Conservation (phyloP, 148 eudicot genomes). For the Silene latifolia region DNA sequence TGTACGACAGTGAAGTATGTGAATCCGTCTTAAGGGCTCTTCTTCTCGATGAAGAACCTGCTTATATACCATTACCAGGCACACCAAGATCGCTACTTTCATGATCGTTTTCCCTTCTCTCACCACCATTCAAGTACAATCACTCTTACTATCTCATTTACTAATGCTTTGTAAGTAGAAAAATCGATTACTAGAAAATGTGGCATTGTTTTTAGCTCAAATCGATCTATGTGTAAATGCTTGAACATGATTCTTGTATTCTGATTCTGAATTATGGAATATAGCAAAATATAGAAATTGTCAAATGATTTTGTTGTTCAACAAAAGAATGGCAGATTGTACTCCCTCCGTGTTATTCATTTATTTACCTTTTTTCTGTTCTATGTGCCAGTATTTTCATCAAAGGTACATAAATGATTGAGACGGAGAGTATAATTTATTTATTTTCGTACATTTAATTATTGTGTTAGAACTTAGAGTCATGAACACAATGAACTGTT, state of each 20-base stretch:
- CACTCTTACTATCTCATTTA: slow-evolving; percentile 12
- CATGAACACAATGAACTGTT: background rate
- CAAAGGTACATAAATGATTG: too few relatives aligned
- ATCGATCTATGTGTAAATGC: slow-evolving; percentile 7
- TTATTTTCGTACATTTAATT: background rate
- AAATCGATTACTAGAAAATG: slow-evolving; percentile 15
- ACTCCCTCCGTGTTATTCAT: too few relatives aligned
- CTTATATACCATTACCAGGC: slow-evolving; percentile 27
- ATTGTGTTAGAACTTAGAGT: background rate
- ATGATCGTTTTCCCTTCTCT: slow-evolving; percentile 5
- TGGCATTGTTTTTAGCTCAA: slow-evolving; percentile 17
- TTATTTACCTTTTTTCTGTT: too few relatives aligned
- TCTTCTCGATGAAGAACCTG: slow-evolving; percentile 41
- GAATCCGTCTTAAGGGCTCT: slow-evolving; percentile 47
- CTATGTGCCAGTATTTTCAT: too few relatives aligned
- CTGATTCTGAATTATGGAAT: background rate
- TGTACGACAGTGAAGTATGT: slow-evolving; percentile 45
- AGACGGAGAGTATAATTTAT: background rate
- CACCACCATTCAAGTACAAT: background rate
- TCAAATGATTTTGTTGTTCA: background rate
- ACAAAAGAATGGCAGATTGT: slow-evolving; percentile 4
- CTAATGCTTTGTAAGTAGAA: slow-evolving; percentile 32
- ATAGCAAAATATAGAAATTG: background rate
- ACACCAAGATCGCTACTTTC: slow-evolving; percentile 25
- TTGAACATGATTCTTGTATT: slow-evolving; percentile 11